Evolutionary conservation across 1,284 basidiomycete genomes (phyloP).

Genomic region (Puccinia coronata): DNA sequence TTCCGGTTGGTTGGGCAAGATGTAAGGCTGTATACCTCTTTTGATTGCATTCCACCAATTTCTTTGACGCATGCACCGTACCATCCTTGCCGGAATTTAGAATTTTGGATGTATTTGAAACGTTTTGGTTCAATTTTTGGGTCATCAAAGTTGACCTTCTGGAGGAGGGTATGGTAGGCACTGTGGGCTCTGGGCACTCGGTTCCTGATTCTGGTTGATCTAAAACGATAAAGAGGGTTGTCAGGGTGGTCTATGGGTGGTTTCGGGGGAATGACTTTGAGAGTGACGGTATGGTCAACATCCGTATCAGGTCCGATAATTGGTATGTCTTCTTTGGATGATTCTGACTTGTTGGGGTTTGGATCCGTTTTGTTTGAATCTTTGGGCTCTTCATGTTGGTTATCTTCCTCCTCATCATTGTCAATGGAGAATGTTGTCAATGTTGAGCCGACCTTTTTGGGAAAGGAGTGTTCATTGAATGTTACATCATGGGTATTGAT

Average conservation of each 20-base stretch:
- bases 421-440: too few species aligned
- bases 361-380: neutral
- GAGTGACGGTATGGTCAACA: too few species aligned
- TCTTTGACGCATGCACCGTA: neutral
- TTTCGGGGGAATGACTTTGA: neutral
- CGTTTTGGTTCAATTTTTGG: neutral
- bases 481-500: slow-evolving; percentile 1
- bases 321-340: neutral
- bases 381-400: neutral
- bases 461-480: slow-evolving; percentile 17
- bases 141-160: too few species aligned
- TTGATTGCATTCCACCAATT: neutral
- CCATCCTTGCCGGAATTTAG: neutral
- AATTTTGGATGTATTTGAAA: neutral
- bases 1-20: neutral
- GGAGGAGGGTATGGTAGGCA: neutral
- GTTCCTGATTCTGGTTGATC: neutral
- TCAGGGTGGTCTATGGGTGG: neutral
- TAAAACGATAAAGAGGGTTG: neutral
- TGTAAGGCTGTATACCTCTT: neutral
- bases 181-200: neutral
- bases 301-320: neutral
- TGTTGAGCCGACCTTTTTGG: neutral
- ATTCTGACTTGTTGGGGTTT: too few species aligned
- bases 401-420: neutral